Evolutionary conservation across 176 grass and related monocot genomes (phyloP).

Genomic region (Avena atlantica): DNA sequence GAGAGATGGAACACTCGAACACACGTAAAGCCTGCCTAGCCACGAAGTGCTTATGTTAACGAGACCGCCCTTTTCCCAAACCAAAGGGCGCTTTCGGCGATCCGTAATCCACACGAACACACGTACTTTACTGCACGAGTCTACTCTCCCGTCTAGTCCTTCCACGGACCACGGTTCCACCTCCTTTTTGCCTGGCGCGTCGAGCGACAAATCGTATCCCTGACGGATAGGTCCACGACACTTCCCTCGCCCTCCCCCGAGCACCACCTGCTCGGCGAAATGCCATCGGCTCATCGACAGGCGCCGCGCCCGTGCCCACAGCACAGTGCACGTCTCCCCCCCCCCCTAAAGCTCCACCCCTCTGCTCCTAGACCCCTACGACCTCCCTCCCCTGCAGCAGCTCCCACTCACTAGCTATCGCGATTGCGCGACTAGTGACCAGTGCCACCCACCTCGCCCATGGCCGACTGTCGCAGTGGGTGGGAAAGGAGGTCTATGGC

Average conservation of each 20-base stretch:
- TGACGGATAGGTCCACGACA: not conserved
- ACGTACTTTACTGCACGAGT: not conserved
- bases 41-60: constrained; percentile 15
- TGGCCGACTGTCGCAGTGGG: constrained; percentile 32
- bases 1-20: not conserved
- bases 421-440: constrained; percentile 47
- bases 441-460: constrained; percentile 53
- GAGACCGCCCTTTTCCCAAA: not conserved
- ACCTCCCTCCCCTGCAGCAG: constrained; percentile 3
- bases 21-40: constrained; percentile 1
- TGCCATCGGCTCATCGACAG: constrained; percentile 15
- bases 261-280: constrained; percentile 53
- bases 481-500: constrained; percentile 35
- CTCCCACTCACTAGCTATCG: constrained; percentile 44
- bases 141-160: not conserved
- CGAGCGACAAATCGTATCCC: not conserved
- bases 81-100: constrained; percentile 34
- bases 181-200: too few relatives aligned
- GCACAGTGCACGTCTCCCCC: not conserved
- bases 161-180: not conserved
- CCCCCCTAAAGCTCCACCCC: not conserved
- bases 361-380: not conserved
- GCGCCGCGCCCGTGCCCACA: constrained; percentile 32
- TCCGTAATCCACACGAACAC: constrained; percentile 19
- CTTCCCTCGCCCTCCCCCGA: not conserved